phyloP scores from a whole-genome alignment of 331 rosid species.

The Cucumis variabilis region DNA sequence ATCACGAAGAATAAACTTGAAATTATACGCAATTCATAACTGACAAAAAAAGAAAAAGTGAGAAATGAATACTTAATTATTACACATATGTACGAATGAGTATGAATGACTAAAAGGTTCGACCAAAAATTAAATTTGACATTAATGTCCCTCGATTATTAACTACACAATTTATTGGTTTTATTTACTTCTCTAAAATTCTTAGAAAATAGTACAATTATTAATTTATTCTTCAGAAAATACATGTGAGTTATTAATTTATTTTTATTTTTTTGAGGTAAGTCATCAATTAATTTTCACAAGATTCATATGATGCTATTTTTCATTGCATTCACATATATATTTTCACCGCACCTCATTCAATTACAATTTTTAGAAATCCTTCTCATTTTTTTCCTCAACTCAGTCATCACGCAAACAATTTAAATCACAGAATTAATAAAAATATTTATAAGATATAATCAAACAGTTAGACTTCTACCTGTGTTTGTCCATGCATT shows the following conservation, averaged over 20 bases:
- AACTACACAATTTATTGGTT: conserved; percentile 9
- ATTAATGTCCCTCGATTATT: conserved; percentile 24
- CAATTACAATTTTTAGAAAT: not conserved
- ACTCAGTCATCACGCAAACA: too few relatives aligned
- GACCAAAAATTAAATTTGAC: not conserved
- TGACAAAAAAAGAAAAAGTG: too few relatives aligned
- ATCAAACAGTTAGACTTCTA: too few relatives aligned
- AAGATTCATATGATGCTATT: not conserved
- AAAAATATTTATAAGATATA: too few relatives aligned
- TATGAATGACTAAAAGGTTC: not conserved
- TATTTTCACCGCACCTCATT: not conserved
- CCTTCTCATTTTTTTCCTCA: not conserved
- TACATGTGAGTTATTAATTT: not conserved
- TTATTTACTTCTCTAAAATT: conserved; percentile 3
- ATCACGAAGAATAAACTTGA: too few relatives aligned
- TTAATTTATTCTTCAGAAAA: conserved; percentile 17
- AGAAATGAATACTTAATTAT: too few relatives aligned
- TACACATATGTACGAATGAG: too few relatives aligned
- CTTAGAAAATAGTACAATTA: not conserved
- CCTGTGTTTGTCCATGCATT: too few relatives aligned
- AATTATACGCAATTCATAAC: too few relatives aligned
- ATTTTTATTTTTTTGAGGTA: not conserved
- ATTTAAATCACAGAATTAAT: too few relatives aligned
- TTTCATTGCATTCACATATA: not conserved
- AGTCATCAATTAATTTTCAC: conserved; percentile 12